phyloP scores from a whole-genome alignment of 2,329 filamentous ascomycete genomes.

The Pyricularia sp. region DNA sequence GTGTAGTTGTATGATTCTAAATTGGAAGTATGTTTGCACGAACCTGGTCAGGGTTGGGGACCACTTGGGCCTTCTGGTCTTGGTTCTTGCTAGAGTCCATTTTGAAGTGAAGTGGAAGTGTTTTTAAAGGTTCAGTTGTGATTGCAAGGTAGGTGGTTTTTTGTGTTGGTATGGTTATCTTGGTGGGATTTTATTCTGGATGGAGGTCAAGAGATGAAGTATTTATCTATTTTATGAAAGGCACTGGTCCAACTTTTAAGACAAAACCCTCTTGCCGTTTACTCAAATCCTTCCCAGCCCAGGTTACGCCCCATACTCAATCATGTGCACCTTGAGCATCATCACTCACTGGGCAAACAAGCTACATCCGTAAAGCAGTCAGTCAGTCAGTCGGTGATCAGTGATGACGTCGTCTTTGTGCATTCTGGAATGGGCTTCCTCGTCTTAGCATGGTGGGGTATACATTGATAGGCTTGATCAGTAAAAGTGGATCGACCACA shows the following conservation, averaged over 20 bases:
- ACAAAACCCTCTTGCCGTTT: not conserved
- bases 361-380: not conserved
- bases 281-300: not conserved
- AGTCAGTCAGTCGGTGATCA: not conserved
- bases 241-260: not conserved
- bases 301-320: not conserved
- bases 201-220: not conserved
- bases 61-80: constrained; percentile 15
- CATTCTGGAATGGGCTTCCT: not conserved
- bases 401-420: not conserved
- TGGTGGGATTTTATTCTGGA: not conserved
- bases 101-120: constrained; percentile 1
- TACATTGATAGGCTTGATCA: not conserved
- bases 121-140: not conserved
- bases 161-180: not conserved
- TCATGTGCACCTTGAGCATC: not conserved
- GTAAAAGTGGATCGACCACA: not conserved
- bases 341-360: not conserved
- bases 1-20: not conserved
- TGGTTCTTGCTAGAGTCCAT: constrained; percentile 19
- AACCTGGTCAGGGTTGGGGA: constrained; percentile 7
- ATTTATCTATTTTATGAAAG: not conserved
- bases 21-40: not conserved
- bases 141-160: not conserved
- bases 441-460: not conserved